phyloP scores from a whole-genome alignment of 148 eudicot species.

The Rhododendron vialii region DNA sequence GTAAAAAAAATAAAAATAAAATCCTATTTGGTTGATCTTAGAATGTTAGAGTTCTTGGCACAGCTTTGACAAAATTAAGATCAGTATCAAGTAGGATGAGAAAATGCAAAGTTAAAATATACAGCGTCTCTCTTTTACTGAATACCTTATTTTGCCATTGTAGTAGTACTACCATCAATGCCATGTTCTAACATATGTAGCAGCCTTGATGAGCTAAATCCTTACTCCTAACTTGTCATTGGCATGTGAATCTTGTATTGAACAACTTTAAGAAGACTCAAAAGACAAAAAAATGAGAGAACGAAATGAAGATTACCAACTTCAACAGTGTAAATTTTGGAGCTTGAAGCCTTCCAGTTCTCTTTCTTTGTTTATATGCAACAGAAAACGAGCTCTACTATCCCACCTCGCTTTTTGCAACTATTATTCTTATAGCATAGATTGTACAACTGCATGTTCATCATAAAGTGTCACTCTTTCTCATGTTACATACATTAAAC shows the following conservation, averaged over 20 bases:
- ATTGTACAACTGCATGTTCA: background rate
- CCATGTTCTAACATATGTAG: background rate
- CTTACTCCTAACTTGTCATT: background rate
- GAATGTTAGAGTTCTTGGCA: background rate
- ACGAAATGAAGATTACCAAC: background rate
- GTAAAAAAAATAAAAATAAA: no score
- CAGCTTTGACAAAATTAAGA: background rate
- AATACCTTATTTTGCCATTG: background rate
- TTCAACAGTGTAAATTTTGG: background rate
- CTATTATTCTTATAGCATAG: background rate
- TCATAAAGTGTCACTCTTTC: background rate
- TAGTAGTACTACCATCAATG: background rate
- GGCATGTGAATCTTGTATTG: background rate
- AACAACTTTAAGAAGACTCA: background rate
- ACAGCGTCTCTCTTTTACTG: background rate
- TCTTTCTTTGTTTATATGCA: background rate
- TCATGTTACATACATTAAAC: background rate
- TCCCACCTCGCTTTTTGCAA: background rate
- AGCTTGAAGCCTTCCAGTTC: background rate
- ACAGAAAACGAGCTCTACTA: background rate
- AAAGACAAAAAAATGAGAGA: background rate
- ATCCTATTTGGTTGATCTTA: background rate
- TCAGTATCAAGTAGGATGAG: background rate
- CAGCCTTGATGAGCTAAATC: background rate
- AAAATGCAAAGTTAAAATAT: background rate